Evolutionary conservation across 768 basidiomycete species (phyloP).

Genomic region (Amanita thiersii): DNA sequence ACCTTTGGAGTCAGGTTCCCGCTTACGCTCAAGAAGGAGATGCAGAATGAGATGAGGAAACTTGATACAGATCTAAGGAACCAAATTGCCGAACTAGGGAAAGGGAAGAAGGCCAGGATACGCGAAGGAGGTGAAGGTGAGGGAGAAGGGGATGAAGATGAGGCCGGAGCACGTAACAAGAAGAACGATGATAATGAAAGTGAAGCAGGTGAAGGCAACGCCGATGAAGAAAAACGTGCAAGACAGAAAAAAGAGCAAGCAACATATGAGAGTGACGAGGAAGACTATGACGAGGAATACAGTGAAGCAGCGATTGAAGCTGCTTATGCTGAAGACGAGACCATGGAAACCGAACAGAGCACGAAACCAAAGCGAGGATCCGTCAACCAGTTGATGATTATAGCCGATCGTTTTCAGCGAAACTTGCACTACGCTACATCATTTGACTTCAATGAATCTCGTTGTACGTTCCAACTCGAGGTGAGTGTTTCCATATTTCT

Average conservation of each 20-base stretch:
- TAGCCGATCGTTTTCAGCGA: constrained; percentile 44
- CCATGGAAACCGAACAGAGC: constrained; percentile 3
- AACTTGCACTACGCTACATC: constrained; percentile 58
- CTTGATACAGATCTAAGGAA: constrained; percentile 70
- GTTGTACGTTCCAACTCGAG: constrained; percentile 77
- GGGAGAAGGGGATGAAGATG: constrained; percentile 47
- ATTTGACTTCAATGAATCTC: constrained; percentile 61
- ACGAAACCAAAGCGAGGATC: constrained; percentile 12
- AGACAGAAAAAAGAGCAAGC: constrained; percentile 66
- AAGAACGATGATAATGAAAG: constrained; percentile 48
- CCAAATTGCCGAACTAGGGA: constrained; percentile 77
- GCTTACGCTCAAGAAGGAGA: constrained; percentile 74
- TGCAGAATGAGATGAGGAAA: constrained; percentile 79
- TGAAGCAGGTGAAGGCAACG: constrained; percentile 73
- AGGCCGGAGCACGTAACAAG: constrained; percentile 11
- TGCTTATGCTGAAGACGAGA: constrained; percentile 40
- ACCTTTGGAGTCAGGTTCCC: constrained; percentile 74
- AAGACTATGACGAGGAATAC: constrained; percentile 42
- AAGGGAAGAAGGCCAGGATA: constrained; percentile 51
- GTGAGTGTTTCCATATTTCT: constrained; percentile 43
- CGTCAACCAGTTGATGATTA: constrained; percentile 32
- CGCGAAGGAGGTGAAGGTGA: constrained; percentile 44
- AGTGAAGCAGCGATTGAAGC: constrained; percentile 59
- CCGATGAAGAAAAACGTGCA: constrained; percentile 67
- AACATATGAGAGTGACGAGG: constrained; percentile 71